A percentile compares a stretch with the other conserved stretches of the same genome.
phyloP scores from a whole-genome alignment of 2,329 filamentous ascomycete genomes.

The Aspergillus ustus region DNA sequence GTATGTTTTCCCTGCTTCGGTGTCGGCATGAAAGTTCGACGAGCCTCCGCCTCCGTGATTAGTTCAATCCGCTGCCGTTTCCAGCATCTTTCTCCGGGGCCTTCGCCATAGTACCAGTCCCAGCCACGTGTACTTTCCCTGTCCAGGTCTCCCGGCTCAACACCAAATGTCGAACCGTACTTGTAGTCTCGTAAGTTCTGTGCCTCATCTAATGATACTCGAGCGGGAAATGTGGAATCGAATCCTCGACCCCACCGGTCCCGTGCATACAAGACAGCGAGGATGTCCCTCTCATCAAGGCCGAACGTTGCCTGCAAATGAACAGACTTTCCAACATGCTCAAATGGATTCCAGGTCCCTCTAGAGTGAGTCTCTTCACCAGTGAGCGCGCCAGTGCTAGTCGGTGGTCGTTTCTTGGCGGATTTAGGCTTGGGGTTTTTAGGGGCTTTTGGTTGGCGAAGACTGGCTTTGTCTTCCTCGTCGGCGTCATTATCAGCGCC shows the following conservation, averaged over 20 bases:
- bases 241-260: constrained; percentile 54
- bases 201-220: constrained; percentile 40
- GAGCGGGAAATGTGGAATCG: constrained; percentile 58
- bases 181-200: constrained; percentile 38
- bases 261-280: constrained; percentile 52
- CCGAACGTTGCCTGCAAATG: constrained; percentile 58
- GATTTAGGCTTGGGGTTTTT: constrained; percentile 7
- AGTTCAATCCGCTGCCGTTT: constrained; percentile 44
- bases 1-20: constrained; percentile 39
- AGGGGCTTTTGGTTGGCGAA: constrained; percentile 15
- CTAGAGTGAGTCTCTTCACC: constrained; percentile 40
- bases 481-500: constrained; percentile 1
- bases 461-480: constrained; percentile 8
- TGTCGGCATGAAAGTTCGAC: constrained; percentile 48
- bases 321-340: constrained; percentile 48
- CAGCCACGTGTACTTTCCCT: constrained; percentile 54
- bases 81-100: constrained; percentile 48
- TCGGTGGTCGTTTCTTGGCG: constrained; percentile 23
- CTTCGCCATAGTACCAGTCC: constrained; percentile 58
- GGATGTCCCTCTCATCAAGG: constrained; percentile 54
- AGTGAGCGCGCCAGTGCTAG: constrained; percentile 25
- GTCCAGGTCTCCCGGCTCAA: constrained; percentile 45
- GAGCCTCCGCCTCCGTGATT: constrained; percentile 44
- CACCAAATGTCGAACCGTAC: constrained; percentile 50
- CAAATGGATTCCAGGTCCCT: constrained; percentile 41